These are phyloP conservation scores for Globisporangium parvum DNA, from an alignment of 352 stramenopile species.

Conservation along the genomic window DNA sequence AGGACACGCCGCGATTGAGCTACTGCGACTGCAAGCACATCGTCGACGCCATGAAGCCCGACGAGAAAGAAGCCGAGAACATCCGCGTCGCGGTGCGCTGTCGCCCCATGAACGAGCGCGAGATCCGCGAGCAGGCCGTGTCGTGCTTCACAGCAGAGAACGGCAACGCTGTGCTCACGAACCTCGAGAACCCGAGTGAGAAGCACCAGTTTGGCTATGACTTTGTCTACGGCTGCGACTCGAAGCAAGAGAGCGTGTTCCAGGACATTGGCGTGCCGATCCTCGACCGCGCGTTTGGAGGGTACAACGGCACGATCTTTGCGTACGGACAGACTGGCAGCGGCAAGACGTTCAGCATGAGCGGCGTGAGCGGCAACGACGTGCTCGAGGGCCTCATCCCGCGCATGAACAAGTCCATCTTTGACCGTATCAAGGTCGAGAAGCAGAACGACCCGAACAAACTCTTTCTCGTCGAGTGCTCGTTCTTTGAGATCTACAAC, in stretches of 20 bases:
- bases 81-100: conserved; percentile 90
- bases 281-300: conserved; percentile 75
- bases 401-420: conserved; percentile 88
- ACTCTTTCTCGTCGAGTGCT: conserved; percentile 88
- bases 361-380: conserved; percentile 53
- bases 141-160: conserved; percentile 71
- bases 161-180: conserved; percentile 74
- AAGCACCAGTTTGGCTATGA: conserved; percentile 87
- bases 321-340: conserved; percentile 85
- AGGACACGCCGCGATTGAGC: no score
- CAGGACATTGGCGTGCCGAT: conserved; percentile 72
- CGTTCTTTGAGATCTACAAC: conserved; percentile 97
- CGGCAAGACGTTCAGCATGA: conserved; percentile 89
- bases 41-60: conserved; percentile 43
- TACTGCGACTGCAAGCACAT: background rate
- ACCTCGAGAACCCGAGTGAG: conserved; percentile 74
- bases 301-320: conserved; percentile 90
- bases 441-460: conserved; percentile 65
- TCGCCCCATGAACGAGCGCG: conserved; percentile 87
- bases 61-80: conserved; percentile 84
- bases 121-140: conserved; percentile 67
- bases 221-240: conserved; percentile 82
- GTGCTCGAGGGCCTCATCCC: conserved; percentile 86
- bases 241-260: conserved; percentile 66
- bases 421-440: conserved; percentile 70